These are phyloP conservation scores for Saccharomycopsis synnaedendra DNA, from an alignment of 805 yeast genomes.

Conservation along the genomic window DNA sequence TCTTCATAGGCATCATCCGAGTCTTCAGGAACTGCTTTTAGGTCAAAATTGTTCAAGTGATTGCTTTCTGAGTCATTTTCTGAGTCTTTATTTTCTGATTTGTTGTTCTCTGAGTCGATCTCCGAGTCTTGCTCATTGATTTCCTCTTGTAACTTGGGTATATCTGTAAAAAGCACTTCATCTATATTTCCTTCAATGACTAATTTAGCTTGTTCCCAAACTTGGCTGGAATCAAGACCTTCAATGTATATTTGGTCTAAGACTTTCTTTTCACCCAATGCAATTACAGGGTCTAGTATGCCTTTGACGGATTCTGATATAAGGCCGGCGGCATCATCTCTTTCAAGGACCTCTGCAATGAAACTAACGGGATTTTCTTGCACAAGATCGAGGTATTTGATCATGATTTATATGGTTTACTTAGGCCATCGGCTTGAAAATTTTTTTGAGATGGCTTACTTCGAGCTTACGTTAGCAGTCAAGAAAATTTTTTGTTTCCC, in stretches of 20 bases:
- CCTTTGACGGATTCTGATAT: conserved; percentile 6
- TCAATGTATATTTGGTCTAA: conserved; percentile 75
- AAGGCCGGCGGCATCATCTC: not conserved
- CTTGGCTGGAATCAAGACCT: conserved; percentile 83
- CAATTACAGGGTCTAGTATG: conserved; percentile 7
- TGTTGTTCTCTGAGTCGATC: conserved; percentile 16
- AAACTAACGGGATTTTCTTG: conserved; percentile 3
- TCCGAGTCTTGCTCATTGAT: conserved; percentile 18
- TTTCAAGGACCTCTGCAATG: conserved; percentile 1
- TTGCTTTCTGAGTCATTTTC: conserved; percentile 17
- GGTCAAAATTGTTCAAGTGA: conserved; percentile 13
- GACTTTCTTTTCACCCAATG: conserved; percentile 32
- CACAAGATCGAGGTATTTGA: not conserved
- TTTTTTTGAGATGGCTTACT: too few species aligned
- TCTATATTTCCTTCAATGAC: conserved; percentile 72
- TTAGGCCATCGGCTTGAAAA: too few species aligned
- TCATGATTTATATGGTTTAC: too few species aligned
- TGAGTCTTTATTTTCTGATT: conserved; percentile 20
- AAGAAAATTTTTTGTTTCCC: not conserved
- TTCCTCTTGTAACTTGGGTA: conserved; percentile 30
- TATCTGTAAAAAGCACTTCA: conserved; percentile 41
- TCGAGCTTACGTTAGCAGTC: not conserved
- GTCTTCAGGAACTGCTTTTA: conserved; percentile 17
- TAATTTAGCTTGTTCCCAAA: conserved; percentile 87
- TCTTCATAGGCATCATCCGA: conserved; percentile 18